These are phyloP conservation scores for Starmera pachycereana DNA, from an alignment of 805 yeast genomes.

Conservation along the genomic window DNA sequence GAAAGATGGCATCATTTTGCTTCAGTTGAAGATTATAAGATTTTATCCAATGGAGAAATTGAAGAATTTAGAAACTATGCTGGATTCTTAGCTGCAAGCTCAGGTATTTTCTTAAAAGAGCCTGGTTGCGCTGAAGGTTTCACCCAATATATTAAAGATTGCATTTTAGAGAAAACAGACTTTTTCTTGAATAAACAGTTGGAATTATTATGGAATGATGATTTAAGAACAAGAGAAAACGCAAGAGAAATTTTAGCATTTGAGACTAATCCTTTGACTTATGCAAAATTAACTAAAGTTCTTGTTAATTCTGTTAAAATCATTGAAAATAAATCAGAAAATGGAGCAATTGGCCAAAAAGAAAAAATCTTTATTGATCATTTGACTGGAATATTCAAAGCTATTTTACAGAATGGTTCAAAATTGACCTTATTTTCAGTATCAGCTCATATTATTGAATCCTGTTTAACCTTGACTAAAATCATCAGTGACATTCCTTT, in stretches of 20 bases:
- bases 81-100: slow-evolving; percentile 61
- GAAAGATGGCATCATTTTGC: slow-evolving; percentile 32
- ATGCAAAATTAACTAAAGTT: slow-evolving; percentile 36
- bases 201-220: slow-evolving; percentile 35
- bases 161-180: slow-evolving; percentile 28
- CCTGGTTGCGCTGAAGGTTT: slow-evolving; percentile 4
- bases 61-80: slow-evolving; percentile 53
- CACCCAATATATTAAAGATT: slow-evolving; percentile 15
- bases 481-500: slow-evolving; percentile 9
- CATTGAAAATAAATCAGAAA: slow-evolving; percentile 16
- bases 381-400: slow-evolving; percentile 34
- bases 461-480: slow-evolving; percentile 10
- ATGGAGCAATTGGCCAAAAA: slow-evolving; percentile 13
- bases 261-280: slow-evolving; percentile 52
- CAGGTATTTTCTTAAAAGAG: slow-evolving; percentile 46
- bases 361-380: slow-evolving; percentile 37
- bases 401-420: slow-evolving; percentile 25
- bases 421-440: slow-evolving; percentile 21
- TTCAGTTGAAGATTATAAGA: slow-evolving; percentile 10
- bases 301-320: slow-evolving; percentile 27
- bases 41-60: slow-evolving; percentile 25
- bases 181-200: slow-evolving; percentile 43
- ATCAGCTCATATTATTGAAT: slow-evolving; percentile 23
- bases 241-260: slow-evolving; percentile 61
- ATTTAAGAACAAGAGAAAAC: slow-evolving; percentile 51